Conservation (phyloP, 1,284 basidiomycete genomes). For the Puccinia brachypodii region DNA sequence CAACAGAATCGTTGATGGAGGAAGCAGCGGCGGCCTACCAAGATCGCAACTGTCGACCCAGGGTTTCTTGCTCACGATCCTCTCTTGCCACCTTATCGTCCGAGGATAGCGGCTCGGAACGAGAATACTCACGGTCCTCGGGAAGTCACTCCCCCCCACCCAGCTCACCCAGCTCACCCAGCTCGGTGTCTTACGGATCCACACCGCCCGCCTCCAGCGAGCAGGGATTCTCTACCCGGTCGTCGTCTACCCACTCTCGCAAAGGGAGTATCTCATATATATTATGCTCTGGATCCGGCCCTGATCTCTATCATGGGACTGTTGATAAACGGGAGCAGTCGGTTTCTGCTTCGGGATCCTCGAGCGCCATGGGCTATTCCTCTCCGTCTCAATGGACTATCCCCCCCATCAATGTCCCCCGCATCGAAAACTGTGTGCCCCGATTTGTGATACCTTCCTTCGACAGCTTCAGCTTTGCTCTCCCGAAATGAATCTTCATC, state of each 20-base stretch:
- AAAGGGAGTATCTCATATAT: conserved; percentile 26
- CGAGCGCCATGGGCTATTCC: neutral
- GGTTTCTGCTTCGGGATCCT: neutral
- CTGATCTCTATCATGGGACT: neutral
- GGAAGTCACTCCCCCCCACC: conserved; percentile 6
- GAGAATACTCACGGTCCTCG: neutral
- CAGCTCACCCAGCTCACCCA: neutral
- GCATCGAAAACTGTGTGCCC: neutral
- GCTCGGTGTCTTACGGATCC: neutral
- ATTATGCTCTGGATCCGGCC: neutral
- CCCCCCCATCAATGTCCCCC: conserved; percentile 12
- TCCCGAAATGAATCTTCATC: neutral
- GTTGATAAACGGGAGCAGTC: neutral
- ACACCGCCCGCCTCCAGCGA: neutral
- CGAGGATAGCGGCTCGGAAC: conserved; percentile 16
- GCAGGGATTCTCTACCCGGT: neutral
- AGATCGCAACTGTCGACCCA: conserved; percentile 4
- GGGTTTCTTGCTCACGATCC: neutral
- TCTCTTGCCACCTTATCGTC: neutral
- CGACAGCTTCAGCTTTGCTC: conserved; percentile 25
- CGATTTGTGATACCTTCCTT: conserved; percentile 20
- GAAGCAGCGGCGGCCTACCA: neutral
- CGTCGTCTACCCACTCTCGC: neutral
- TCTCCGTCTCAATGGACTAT: neutral
- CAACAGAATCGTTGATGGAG: neutral